These are phyloP conservation scores for Ascodesmis nigricans DNA, from an alignment of 495 filamentous ascomycete genomes.

Conservation along the genomic window DNA sequence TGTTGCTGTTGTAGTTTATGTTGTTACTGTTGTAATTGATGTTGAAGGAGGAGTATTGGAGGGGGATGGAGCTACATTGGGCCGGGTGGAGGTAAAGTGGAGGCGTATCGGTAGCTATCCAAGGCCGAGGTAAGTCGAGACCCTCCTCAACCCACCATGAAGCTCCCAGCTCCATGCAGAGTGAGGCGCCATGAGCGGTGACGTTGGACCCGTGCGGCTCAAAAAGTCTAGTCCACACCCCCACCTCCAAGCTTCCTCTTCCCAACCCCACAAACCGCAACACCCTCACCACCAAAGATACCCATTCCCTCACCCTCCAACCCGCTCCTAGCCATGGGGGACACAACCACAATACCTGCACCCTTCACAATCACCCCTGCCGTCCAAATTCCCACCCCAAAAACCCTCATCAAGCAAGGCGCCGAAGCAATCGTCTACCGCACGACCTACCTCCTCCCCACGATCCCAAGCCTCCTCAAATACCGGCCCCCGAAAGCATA, in stretches of 20 bases:
- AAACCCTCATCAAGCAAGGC: constrained; percentile 57
- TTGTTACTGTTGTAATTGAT: no score
- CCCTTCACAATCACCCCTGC: not conserved
- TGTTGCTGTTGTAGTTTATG: not conserved
- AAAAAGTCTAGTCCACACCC: not conserved
- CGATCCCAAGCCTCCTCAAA: constrained; percentile 60
- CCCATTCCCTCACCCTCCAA: not conserved
- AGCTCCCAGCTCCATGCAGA: no score
- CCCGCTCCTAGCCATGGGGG: not conserved
- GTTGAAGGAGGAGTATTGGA: no score
- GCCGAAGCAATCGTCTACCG: constrained; percentile 88
- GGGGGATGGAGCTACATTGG: no score
- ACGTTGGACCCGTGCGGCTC: no score
- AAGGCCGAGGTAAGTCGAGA: no score
- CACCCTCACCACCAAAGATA: no score
- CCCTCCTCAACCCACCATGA: no score
- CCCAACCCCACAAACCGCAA: not conserved
- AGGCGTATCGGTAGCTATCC: no score
- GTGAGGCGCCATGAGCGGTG: no score
- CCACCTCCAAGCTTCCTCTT: not conserved
- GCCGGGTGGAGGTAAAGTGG: no score
- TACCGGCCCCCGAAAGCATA: constrained; percentile 83
- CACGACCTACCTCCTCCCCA: constrained; percentile 52
- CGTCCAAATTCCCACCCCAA: constrained; percentile 4
- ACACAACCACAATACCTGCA: not conserved